Base-by-base conservation (phyloP, 257 asterid species). In the Solanum etuberosum region DNA sequence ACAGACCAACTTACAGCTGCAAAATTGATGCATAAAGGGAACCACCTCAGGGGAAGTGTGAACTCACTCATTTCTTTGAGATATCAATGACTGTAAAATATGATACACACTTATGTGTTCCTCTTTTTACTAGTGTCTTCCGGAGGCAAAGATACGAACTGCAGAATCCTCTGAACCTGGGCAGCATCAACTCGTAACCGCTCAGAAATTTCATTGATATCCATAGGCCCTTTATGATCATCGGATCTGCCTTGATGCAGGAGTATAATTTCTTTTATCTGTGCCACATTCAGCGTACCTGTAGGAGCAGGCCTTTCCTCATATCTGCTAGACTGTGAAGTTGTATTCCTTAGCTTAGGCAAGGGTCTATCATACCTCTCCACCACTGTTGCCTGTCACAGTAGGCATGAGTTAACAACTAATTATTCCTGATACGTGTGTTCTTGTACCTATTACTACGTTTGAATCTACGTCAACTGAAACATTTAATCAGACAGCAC, bases 291-390 rank as follows among this genome's bases (percentile, higher is more conserved):
- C 46, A 96, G 90, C 70, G 98, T 95, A 83, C 99, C 98, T 3
- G 96, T 94, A 71, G 98, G 96, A 29, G 94, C 95, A 18, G 94
- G 96, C 89, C 91, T 90, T 83, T 90, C 94, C 90, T 96, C 98
- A 15, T 94, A 94, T 83, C 97, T 90, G 88, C 91, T 87, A 4
- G 98, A 93, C 29, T 94, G 95, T 6, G 88, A 80, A n/a, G 91
- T 94, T 13, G 95, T 95, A 71, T 94, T 94, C 88, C 99, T 90
- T 86, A 94, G 86, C 85, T 94, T 95, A n/a, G 99, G 99, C 86
- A 96, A 51, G 3, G 98, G 98, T 89, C 98, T 88, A 77, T 91
- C 91, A 88, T 92, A 94, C 88, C 88, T 93, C 87, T 92, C 97
- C 89, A 91, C 96, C 83, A 94, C 93, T 85, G 93, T 88, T 43